Evolutionary conservation across 2,329 filamentous ascomycete genomes (phyloP), one percentile per base, ranked within the genome.

Genomic region (Neophaeococcomyces mojaviensis): DNA sequence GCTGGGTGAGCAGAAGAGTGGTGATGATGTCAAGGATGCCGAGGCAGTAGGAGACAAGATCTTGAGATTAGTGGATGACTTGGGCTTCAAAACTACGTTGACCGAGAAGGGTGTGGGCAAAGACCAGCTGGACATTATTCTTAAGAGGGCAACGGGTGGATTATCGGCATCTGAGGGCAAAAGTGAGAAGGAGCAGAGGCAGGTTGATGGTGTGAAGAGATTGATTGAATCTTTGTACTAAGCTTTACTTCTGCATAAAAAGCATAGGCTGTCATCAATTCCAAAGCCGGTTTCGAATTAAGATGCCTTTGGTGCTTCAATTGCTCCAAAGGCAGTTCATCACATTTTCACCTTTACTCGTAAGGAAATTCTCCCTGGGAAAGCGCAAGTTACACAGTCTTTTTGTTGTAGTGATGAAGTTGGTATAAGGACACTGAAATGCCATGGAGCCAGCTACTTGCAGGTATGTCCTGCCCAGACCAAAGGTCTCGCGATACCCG

Each of bases 121-220:
- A 32, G 55, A 57, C 31, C 49, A 57, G 43, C 9, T 58, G 10
- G 48, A 53, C 31, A 49, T 49, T 24, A 59, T 59, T 36, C 44
- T 50, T 9, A 34, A 32, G 28, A 41, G 53, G 28, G 56, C 56
- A 2, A 56, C 50, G 13, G 52, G 55, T 19, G 54, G 52, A 10
- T 43, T 53, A 47, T 33, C 5, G 9, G 24, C 20, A 2, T 37
- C 41, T 24, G 52, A 54, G 39, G 46, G 47, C 2, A 48, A 51
- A 32, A 50, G 26, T 34, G 24, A 31, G 35, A 42, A 54, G 47
- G 51, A 52, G n/a, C 46, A 53, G 13, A 38, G 42, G 37, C 32
- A 38, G n/a, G 26, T 49, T 7, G 48, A 43, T 9, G 38, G 47
- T 8, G 28, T 55, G 6, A 55, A 37, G 32, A 42, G 36, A n/a